Evolutionary conservation across 345 rosid genomes (phyloP).

Genomic region (Gynandropsis gynandra): DNA sequence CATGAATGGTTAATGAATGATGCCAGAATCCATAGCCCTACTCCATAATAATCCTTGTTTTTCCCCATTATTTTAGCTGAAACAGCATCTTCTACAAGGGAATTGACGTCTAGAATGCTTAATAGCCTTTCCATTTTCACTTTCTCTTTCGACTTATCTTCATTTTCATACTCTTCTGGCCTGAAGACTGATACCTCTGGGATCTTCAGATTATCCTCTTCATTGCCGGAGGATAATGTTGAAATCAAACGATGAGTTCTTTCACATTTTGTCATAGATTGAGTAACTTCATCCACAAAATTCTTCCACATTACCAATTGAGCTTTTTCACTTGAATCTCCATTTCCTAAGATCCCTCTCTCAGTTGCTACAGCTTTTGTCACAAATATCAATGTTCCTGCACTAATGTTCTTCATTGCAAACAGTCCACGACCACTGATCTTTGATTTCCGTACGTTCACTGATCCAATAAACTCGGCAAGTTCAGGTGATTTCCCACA

Average conservation of each 20-base stretch:
- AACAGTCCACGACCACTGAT: conserved; percentile 78
- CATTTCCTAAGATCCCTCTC: conserved; percentile 59
- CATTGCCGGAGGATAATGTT: conserved; percentile 50
- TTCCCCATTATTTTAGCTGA: conserved; percentile 72
- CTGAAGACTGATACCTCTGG: conserved; percentile 54
- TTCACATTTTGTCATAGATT: conserved; percentile 35
- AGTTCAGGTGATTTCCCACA: conserved; percentile 57
- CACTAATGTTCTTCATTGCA: conserved; percentile 55
- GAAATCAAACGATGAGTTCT: conserved; percentile 39
- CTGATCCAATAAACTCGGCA: conserved; percentile 59
- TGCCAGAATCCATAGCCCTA: conserved; percentile 68
- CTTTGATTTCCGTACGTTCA: conserved; percentile 51
- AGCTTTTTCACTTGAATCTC: conserved; percentile 46
- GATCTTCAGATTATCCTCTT: conserved; percentile 42
- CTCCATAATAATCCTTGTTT: conserved; percentile 67
- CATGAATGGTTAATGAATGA: conserved; percentile 89
- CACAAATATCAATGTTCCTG: conserved; percentile 52
- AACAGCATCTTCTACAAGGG: conserved; percentile 70
- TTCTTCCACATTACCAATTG: conserved; percentile 86
- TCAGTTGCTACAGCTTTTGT: conserved; percentile 67
- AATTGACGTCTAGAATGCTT: conserved; percentile 75
- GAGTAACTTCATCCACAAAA: conserved; percentile 46
- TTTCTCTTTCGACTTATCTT: conserved; percentile 15
- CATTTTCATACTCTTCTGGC: conserved; percentile 28
- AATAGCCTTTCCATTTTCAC: conserved; percentile 42